Evolutionary conservation across 257 asterid genomes (phyloP).

Genomic region (Scutellaria galericulata): DNA sequence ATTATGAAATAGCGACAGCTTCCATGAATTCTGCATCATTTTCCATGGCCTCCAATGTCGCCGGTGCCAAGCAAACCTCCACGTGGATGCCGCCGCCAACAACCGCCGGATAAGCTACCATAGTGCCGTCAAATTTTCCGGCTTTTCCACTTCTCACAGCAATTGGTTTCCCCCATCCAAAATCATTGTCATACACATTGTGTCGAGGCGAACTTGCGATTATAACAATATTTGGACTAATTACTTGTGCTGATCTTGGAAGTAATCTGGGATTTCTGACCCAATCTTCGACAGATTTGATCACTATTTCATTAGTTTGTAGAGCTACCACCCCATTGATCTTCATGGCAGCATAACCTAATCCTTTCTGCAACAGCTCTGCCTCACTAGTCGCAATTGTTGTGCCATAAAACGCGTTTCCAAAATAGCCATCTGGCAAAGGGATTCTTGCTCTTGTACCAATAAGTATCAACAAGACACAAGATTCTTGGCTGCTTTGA

Average conservation of each 20-base stretch:
- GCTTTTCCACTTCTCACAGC: constrained; percentile 51
- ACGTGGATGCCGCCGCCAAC: constrained; percentile 52
- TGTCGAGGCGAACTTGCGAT: constrained; percentile 56
- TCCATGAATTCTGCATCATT: constrained; percentile 51
- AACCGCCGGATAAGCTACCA: constrained; percentile 43
- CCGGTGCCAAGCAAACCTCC: constrained; percentile 45
- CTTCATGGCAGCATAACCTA: constrained; percentile 41
- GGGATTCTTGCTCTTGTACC: constrained; percentile 47
- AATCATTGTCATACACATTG: constrained; percentile 52
- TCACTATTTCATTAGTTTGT: constrained; percentile 33
- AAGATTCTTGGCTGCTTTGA: not conserved
- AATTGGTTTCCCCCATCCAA: constrained; percentile 62
- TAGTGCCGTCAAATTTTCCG: constrained; percentile 47
- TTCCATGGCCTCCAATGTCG: constrained; percentile 38
- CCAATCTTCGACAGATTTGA: constrained; percentile 25
- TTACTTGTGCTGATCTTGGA: not conserved
- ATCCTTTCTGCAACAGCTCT: constrained; percentile 15
- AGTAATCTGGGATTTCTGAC: not conserved
- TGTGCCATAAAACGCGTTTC: constrained; percentile 31
- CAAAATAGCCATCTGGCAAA: constrained; percentile 46
- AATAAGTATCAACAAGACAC: not conserved
- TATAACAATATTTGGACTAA: not conserved
- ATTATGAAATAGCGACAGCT: not conserved
- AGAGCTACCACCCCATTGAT: constrained; percentile 31
- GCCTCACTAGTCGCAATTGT: not conserved